Evolutionary conservation across 306 rosid species (phyloP), one percentile per base, ranked within the genome.

Genomic region (Cicer bijugum): DNA sequence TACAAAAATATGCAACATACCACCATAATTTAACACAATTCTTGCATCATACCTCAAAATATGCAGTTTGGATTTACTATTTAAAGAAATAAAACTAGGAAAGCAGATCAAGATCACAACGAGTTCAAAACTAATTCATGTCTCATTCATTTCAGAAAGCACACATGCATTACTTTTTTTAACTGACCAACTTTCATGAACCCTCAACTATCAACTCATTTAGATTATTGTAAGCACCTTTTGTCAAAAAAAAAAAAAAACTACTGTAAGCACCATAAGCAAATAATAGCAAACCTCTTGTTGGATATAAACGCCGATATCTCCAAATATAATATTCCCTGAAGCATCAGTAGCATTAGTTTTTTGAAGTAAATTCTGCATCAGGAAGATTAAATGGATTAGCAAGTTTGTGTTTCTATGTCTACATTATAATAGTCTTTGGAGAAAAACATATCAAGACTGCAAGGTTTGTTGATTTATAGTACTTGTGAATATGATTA

Each of bases 311-410:
- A 88, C 97, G 16, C 99, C 99, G 71, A 95, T 82, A 79, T 91
- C 99, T 74, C 97, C 90, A 17, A 81, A 72, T 57, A 88, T 78
- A 74, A 63, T 10, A 66, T 95, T 95, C 73, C 97, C 97, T 2
- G 99, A 95, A 44, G 97, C 96, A 90, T 95, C 97, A 6, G 85
- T 91, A 40, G 93, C 96, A 80, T 95, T 90, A 47, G 97, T 91
- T 80, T 87, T 91, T 79, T 90, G 50, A 76, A 95, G 84, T 62
- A 95, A 90, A 84, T 69, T 74, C 97, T 95, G 97, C 89, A 87
- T 44, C 57, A 68, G 82, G 53, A 72, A 67, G 59, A 48, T 77
- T 60, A 39, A 23, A 72, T 58, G 43, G 72, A 12, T 69, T 40
- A 68, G 63, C 43, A 47, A 55, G 61, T 78, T 71, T 55, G 37